Percentiles rank a stretch among this genome's conserved stretches.
phyloP scores from a whole-genome alignment of 768 basidiomycete genomes.

The Psilocybe subaeruginosa region DNA sequence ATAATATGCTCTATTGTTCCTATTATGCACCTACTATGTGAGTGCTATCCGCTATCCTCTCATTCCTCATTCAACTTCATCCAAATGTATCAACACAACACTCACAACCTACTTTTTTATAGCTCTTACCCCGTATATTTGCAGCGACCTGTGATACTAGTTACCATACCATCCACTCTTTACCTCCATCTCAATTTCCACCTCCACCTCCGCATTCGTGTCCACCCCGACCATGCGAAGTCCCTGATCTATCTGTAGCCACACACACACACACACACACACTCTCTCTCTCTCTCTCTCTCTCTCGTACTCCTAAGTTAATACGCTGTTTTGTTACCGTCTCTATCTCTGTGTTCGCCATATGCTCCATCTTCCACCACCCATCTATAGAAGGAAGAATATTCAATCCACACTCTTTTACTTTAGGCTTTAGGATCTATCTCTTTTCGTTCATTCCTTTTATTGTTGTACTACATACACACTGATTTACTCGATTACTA shows the following conservation, averaged over 20 bases:
- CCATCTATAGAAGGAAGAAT: no score
- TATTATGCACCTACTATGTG: slow-evolving; percentile 9
- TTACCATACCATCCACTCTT: neutral
- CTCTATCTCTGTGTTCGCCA: no score
- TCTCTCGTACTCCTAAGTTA: neutral
- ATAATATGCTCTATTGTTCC: slow-evolving; percentile 2
- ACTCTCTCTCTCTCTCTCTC: no score
- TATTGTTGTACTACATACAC: no score
- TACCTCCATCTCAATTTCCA: neutral
- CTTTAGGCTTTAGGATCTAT: no score
- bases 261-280: no score
- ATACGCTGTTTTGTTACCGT: neutral
- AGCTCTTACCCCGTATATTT: neutral
- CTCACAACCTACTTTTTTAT: neutral
- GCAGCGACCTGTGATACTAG: neutral
- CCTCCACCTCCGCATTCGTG: neutral
- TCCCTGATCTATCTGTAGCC: neutral
- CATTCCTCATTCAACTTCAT: neutral
- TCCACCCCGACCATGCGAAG: neutral
- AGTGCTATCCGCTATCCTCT: neutral
- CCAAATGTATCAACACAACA: neutral
- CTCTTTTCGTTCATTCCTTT: no score
- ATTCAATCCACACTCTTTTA: no score
- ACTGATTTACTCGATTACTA: no score
- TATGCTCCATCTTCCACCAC: no score